These are phyloP conservation scores for Plasmodium vivax DNA, from an alignment of 169 alveolate species.

Conservation along the genomic window DNA sequence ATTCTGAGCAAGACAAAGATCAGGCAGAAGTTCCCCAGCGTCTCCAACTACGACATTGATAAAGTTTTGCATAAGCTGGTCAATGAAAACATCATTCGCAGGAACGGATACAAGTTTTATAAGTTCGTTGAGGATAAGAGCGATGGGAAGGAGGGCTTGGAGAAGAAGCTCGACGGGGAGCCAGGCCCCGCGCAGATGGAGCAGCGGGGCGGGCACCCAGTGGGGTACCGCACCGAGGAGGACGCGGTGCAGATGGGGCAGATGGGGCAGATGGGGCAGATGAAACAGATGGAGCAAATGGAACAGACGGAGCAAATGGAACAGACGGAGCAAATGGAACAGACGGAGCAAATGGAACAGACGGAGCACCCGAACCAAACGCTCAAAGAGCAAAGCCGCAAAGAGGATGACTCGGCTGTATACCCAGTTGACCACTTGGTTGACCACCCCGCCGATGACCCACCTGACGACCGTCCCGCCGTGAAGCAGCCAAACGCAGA, in stretches of 20 bases:
- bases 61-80: constrained; percentile 23
- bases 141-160: neutral
- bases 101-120: neutral
- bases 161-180: neutral
- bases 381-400: neutral
- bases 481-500: neutral
- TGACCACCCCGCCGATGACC: neutral
- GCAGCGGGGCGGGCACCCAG: neutral
- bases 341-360: neutral
- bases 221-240: too few relatives aligned
- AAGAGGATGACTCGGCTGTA: neutral
- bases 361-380: neutral
- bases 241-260: neutral
- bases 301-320: neutral
- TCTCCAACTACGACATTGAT: constrained; percentile 33
- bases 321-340: neutral
- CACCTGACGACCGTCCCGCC: neutral
- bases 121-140: constrained; percentile 15
- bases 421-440: neutral
- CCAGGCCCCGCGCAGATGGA: neutral
- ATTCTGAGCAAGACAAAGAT: constrained; percentile 28
- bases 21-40: constrained; percentile 14
- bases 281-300: neutral
- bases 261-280: neutral
- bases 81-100: constrained; percentile 20